Base-by-base conservation (phyloP, 2,329 filamentous ascomycete species). In the Fusarium chlamydosporum region DNA sequence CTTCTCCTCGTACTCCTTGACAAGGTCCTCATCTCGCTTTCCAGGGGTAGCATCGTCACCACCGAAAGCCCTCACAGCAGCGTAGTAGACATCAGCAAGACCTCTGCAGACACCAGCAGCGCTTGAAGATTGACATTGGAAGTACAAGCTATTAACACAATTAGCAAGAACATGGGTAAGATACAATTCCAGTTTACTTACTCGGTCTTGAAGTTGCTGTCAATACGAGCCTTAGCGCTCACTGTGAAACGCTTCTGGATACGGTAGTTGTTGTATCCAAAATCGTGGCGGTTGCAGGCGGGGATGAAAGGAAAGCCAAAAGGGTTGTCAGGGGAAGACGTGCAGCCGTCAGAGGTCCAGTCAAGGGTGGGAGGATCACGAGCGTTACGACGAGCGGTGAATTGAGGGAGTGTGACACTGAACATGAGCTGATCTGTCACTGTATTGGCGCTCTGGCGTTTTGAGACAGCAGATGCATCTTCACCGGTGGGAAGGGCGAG, bases 191-290 rank as follows among this genome's bases (percentile, higher is more conserved):
- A 4, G 4, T 29, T 7, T 27, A 74, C 80, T 51, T 52, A 82
- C 80, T 85, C 83, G 0, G 34, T 68, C 70, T 79, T 81, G 72
- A 88, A 87, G n/a, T 84, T 82, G 47, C 75, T 69, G 52, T 88
- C 85, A 41, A 88, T 83, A 6, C 65, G 75, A n/a, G 73, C 54
- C 71, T 83, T 84, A 54, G 74, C 76, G 8, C 65, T 74, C 8
- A 77, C 74, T 4, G 78, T 82, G 73, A 87, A 86, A 4, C 85
- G 81, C 3, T 54, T 75, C 70, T 87, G 85, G 3, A 53, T 58
- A 52, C 84, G 83, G 73, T 82, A 87, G 76, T 88, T 88, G 18
- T 80, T 76, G 72, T 86, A 86, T 2, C 85, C 85, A 73, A 88
- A 88, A 70, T 88, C 86, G 62, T 88, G 86, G 8, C 86, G 83